phyloP scores from a whole-genome alignment of 2,329 filamentous ascomycete species.

The Daldinia eschscholtzii region DNA sequence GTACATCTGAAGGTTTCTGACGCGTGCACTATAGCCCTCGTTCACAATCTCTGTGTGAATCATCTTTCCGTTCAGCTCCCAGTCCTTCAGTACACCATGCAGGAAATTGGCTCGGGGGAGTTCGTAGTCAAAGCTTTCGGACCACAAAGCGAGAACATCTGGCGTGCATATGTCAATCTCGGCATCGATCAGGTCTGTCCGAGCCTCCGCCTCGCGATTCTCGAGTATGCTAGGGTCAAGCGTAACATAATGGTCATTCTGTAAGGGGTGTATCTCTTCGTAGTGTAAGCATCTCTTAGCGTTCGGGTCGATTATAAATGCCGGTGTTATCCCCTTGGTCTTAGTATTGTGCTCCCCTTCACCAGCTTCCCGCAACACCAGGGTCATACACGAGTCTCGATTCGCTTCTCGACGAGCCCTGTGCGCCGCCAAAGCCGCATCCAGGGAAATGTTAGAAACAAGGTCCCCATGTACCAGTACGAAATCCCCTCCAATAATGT shows the following conservation, averaged over 20 bases:
- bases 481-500: constrained; percentile 90
- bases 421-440: constrained; percentile 81
- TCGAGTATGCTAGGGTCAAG: constrained; percentile 86
- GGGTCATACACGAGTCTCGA: constrained; percentile 98
- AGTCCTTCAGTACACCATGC: constrained; percentile 94
- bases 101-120: constrained; percentile 89
- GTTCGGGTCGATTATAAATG: constrained; percentile 87
- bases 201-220: constrained; percentile 80
- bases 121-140: constrained; percentile 97
- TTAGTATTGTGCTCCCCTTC: constrained; percentile 79
- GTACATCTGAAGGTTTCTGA: constrained; percentile 88
- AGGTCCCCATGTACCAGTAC: constrained; percentile 93
- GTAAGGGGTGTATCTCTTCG: constrained; percentile 84
- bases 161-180: constrained; percentile 98
- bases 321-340: constrained; percentile 77
- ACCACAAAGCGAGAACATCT: constrained; percentile 94
- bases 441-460: constrained; percentile 89
- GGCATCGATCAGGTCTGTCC: constrained; percentile 90
- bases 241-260: constrained; percentile 73
- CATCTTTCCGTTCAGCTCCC: constrained; percentile 96
- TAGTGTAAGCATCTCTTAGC: constrained; percentile 91
- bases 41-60: constrained; percentile 89
- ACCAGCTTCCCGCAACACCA: constrained; percentile 86
- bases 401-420: constrained; percentile 83
- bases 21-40: constrained; percentile 87